phyloP scores from a whole-genome alignment of 2,329 filamentous ascomycete genomes.

The Sclerotinia spermophila region DNA sequence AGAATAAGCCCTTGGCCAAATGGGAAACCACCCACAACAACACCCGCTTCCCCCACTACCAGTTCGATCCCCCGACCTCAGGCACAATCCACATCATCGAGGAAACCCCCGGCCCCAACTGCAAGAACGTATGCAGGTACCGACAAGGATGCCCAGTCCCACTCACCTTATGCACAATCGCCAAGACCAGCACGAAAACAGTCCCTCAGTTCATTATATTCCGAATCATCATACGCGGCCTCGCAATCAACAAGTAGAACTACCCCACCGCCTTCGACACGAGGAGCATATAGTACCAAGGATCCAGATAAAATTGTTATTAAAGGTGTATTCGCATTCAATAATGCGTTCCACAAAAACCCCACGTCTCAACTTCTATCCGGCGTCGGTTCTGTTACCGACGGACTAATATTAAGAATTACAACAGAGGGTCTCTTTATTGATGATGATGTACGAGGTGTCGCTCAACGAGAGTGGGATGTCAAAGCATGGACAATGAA shows the following conservation, averaged over 20 bases:
- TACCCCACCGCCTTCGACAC: slow-evolving; percentile 74
- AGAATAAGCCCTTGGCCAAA: slow-evolving; percentile 68
- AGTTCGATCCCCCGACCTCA: slow-evolving; percentile 38
- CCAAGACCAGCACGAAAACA: slow-evolving; percentile 50
- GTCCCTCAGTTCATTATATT: slow-evolving; percentile 69
- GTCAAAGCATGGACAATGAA: slow-evolving; percentile 98
- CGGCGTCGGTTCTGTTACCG: slow-evolving; percentile 79
- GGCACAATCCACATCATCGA: slow-evolving; percentile 39
- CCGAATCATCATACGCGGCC: slow-evolving; percentile 81
- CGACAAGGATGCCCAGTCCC: slow-evolving; percentile 65
- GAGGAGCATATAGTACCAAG: slow-evolving; percentile 77
- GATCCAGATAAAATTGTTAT: slow-evolving; percentile 97
- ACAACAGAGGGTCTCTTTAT: slow-evolving; percentile 95
- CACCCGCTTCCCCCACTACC: slow-evolving; percentile 29
- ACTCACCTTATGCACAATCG: slow-evolving; percentile 72
- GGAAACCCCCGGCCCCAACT: slow-evolving; percentile 46
- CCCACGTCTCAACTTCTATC: slow-evolving; percentile 87
- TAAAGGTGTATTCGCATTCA: slow-evolving; percentile 87
- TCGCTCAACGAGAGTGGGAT: slow-evolving; percentile 97
- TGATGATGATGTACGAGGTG: slow-evolving; percentile 87
- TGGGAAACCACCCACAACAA: slow-evolving; percentile 48
- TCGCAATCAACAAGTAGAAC: slow-evolving; percentile 82
- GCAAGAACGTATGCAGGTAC: slow-evolving; percentile 58
- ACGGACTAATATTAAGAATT: slow-evolving; percentile 87
- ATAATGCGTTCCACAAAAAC: slow-evolving; percentile 82